Evolutionary conservation across 345 rosid species (phyloP), one percentile per base, ranked within the genome.

Genomic region (Erodium maritimum): DNA sequence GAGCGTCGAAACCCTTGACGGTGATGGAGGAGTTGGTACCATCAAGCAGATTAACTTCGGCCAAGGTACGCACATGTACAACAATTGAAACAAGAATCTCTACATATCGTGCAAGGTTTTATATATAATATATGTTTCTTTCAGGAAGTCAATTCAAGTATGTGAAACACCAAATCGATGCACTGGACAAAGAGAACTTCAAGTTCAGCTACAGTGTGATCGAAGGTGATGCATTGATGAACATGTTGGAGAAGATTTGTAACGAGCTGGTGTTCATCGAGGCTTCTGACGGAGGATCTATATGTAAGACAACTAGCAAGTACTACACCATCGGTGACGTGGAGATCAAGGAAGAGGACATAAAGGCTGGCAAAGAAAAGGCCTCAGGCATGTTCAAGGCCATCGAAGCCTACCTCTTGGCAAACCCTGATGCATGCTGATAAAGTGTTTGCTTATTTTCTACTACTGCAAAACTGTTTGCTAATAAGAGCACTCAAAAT

Each of bases 11-110:
- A 17, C 52, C 52, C 21, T 75, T 8, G 58, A 75, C 56, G 86
- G 86, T 21, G 65, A 69, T 25, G 80, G 82, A 4, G 78, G 74
- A 0, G 54, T 73, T 4, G 80, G 78, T n/a, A 71, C 57, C 61
- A 56, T 72, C 72, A 69, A 67, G 64, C 18, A 68, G 45, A 17
- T 68, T 21, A 63, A 52, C 17, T 71, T 69, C 13, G 65, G 23
- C 0, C 65, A 70, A 59, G 69, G 71, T 61, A 8, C 18, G 13
- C 23, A 5, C 19, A n/a, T n/a, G 14, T n/a, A n/a, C n/a, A n/a
- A n/a, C n/a, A n/a, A n/a, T n/a, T n/a, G n/a, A n/a, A n/a, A n/a
- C n/a, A n/a, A n/a, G n/a, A n/a, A n/a, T n/a, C n/a, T n/a, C n/a
- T n/a, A n/a, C n/a, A n/a, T n/a, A n/a, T n/a, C n/a, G n/a, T n/a